Evolutionary conservation across 2,329 filamentous ascomycete genomes (phyloP).

Genomic region (Magnaporthiopsis rhizophila): DNA sequence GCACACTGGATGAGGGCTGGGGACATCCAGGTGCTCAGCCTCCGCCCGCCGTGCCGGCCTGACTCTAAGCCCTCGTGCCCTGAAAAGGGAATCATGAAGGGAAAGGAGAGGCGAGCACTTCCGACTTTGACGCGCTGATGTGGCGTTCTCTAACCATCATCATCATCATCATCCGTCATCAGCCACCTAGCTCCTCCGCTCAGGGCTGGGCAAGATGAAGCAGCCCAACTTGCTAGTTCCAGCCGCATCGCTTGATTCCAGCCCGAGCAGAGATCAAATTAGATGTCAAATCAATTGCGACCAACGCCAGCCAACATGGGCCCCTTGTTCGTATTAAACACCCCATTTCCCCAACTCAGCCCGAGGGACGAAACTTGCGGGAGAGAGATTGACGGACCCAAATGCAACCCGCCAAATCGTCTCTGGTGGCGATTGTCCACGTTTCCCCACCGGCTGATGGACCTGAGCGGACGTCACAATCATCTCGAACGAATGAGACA

Average conservation of each 20-base stretch:
- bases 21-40: no score
- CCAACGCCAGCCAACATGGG: neutral
- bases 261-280: neutral
- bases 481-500: neutral
- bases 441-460: neutral
- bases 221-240: neutral
- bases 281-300: no score
- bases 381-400: neutral
- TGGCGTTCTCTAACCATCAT: neutral
- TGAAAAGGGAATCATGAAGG: no score
- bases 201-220: no score
- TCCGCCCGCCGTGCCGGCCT: no score
- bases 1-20: no score
- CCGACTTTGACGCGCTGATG: neutral
- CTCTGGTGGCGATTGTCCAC: neutral
- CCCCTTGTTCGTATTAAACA: neutral
- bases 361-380: neutral
- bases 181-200: neutral
- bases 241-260: neutral
- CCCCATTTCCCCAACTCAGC: neutral
- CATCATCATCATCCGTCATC: neutral
- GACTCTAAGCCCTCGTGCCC: neutral
- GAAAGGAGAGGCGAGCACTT: no score
- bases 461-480: neutral
- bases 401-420: neutral